Evolutionary conservation across 1,139 yeast genomes (phyloP), one percentile per base, ranked within the genome.

Genomic region (Sugiyamaella paludigena): DNA sequence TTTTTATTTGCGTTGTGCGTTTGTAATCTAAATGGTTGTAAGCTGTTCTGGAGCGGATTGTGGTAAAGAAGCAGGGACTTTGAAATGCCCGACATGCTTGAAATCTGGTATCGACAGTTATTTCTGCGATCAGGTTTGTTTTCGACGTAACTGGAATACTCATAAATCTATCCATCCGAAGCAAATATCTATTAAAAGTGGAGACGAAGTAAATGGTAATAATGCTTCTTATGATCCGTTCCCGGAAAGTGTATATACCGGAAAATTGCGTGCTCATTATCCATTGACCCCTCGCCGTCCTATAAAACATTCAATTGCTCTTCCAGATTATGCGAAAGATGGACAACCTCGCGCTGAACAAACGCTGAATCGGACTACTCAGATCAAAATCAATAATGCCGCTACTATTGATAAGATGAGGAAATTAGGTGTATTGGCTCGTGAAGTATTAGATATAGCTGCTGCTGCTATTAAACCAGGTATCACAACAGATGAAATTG

Each of bases 31-130:
- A 32, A 15, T 12, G 38, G 30, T 15, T 41, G 24, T 19, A 19
- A 19, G 30, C n/a, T 59, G 63, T 45, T 40, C 57, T 28, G 58
- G 61, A 27, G 96, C 86, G 28, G 86, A 80, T 57, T 92, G 99
- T 72, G 94, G 94, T 31, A 88, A 88, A 37, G 88, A 96, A 10
- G 76, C 77, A 1, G 84, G 94, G 35, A 72, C 77, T 36, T 74
- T 92, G 58, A 89, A 89, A 64, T 92, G 99, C 67, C 99, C 99
- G 0, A 75, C 91, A 11, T 92, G 99, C 69, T 71, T 92, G 54
- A 91, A 92, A 65, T 77, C 76, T 54, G 87, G 82, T 16, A 61
- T 78, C 40, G 73, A 76, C 40, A 74, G 79, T 48, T 77, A 77
- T 24, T 92, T 91, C 69, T 94, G 99, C 70, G 77, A 83, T 64